Base-by-base conservation (phyloP, 768 basidiomycete genomes). In the Xerocomus brunneocitrinus region DNA sequence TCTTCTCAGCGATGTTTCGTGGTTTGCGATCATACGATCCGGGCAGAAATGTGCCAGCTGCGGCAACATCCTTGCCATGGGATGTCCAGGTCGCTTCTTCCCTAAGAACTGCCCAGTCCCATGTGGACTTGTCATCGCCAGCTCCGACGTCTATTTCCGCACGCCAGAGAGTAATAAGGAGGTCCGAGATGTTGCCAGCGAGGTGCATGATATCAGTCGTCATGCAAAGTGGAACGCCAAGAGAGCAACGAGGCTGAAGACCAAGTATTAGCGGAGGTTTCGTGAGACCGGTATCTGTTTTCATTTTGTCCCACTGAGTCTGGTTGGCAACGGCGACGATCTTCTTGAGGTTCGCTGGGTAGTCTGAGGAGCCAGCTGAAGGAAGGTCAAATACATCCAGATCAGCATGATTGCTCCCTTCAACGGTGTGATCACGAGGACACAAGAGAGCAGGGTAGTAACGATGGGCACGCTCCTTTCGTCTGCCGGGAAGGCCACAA, bases 201-300 rank as follows among this genome's bases (percentile, higher is more conserved):
- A 74, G 61, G 55, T 78, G 74, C 77, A 80, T 80, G 0, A 69
- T 16, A 52, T 80, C 76, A 2, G 68, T 62, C 0, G 63, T 54
- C 57, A 77, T 78, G 27, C 63, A 66, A 0, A 43, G 27, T 0
- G 76, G 76, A 5, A 76, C 47, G 0, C 62, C 60, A 8, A 76
- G 64, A 0, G 49, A 64, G 3, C 28, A 46, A 0, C 40, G 22
- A 0, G 43, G 43, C 0, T 44, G n/a, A 9, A 80, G 59, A 1
- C 73, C 73, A 14, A 60, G 59, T 19, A 79, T 67, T 9, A 79
- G 62, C 1, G 60, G 70, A 0, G 72, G 71, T 36, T 71, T 73
- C 0, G 48, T 61, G 9, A 77, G 62, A 0, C 76, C 75, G 2
- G 72, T 76, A 6, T 62, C 59, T 1, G 65, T 59, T 0, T 73